Conservation (phyloP, 2,329 filamentous ascomycete species). For the Ceratocystis ficicola region DNA sequence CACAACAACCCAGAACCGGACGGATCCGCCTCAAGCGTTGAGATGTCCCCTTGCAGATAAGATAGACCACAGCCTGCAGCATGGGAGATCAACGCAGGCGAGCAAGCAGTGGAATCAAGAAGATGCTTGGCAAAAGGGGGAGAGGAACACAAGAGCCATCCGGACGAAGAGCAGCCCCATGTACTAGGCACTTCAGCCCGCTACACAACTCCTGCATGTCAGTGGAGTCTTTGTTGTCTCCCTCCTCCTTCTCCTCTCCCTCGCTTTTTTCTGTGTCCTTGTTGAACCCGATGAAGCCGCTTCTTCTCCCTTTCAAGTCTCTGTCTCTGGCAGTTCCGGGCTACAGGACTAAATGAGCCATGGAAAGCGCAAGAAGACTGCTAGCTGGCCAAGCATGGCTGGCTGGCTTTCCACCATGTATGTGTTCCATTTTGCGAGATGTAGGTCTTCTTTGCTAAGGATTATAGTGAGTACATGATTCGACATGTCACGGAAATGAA, state of each 20-base stretch:
- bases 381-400: too few species aligned
- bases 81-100: too few species aligned
- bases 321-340: neutral
- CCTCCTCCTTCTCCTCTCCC: neutral
- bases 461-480: neutral
- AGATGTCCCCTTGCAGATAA: neutral
- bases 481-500: neutral
- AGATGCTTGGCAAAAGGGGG: neutral
- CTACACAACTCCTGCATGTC: neutral
- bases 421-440: too few species aligned
- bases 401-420: too few species aligned
- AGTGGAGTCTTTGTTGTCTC: neutral
- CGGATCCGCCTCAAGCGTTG: too few species aligned
- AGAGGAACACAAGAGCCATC: neutral
- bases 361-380: too few species aligned
- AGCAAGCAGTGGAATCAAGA: neutral
- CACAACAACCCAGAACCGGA: too few species aligned
- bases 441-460: too few species aligned
- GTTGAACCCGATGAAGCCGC: neutral
- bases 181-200: neutral
- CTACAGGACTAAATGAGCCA: too few species aligned
- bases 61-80: too few species aligned
- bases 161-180: neutral
- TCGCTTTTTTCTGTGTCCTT: neutral
- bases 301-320: neutral